Percentiles rank a stretch among this genome's conserved stretches.
Conservation (phyloP, 306 rosid species). For the Ochetophila trinervis region DNA sequence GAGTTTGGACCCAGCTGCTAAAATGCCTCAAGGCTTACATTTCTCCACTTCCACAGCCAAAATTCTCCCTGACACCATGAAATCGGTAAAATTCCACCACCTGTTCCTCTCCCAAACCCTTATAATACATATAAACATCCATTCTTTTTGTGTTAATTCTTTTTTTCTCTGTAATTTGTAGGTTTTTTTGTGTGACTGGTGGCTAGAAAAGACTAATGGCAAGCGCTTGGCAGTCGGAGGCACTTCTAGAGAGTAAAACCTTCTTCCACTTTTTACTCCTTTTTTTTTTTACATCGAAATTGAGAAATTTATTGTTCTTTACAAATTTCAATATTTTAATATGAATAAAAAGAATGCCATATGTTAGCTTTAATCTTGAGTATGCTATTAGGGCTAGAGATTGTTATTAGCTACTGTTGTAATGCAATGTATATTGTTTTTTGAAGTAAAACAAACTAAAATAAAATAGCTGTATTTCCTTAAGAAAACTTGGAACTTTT, state of each 20-base stretch:
- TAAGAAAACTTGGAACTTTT: no score
- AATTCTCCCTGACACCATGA: slow-evolving; percentile 20
- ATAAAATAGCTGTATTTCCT: no score
- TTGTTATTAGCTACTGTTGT: not conserved
- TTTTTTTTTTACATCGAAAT: not conserved
- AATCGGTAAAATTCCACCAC: slow-evolving; percentile 19
- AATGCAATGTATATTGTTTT: not conserved
- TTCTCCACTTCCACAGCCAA: slow-evolving; percentile 2
- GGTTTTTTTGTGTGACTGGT: slow-evolving; percentile 44
- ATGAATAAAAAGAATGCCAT: not conserved
- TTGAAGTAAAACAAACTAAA: no score
- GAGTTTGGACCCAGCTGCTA: not conserved
- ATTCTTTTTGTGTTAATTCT: not conserved
- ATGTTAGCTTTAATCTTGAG: not conserved
- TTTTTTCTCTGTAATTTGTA: not conserved
- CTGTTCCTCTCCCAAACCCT: not conserved
- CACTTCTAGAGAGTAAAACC: slow-evolving; percentile 28
- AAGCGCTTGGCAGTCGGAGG: slow-evolving; percentile 44
- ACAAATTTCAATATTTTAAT: not conserved
- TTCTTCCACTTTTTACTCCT: not conserved
- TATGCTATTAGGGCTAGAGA: not conserved
- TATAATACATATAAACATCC: not conserved
- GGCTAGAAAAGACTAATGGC: slow-evolving; percentile 34
- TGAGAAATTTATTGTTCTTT: not conserved
- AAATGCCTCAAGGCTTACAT: slow-evolving; percentile 2